Evolutionary conservation across 176 grass and related monocot species (phyloP).

Genomic region (Zea luxurians): DNA sequence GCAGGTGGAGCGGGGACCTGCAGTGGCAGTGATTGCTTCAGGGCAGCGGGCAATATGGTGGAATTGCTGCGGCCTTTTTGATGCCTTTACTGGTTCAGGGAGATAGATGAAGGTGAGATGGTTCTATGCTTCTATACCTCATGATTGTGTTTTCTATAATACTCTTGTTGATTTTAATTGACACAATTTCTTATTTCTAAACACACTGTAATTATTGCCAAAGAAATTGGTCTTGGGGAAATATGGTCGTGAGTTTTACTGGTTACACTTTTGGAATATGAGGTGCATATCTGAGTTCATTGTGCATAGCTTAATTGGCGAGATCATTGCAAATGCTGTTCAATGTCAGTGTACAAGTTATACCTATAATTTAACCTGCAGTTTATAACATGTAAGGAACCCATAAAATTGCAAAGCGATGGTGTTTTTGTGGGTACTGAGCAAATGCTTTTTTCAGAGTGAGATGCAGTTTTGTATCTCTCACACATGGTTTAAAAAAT

Average conservation of each 20-base stretch:
- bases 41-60: slow-evolving; percentile 63
- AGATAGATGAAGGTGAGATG: slow-evolving; percentile 61
- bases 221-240: background rate
- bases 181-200: background rate
- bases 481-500: background rate
- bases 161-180: background rate
- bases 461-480: background rate
- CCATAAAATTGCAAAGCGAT: background rate
- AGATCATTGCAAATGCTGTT: background rate
- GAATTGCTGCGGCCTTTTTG: slow-evolving; percentile 80
- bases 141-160: slow-evolving; percentile 12
- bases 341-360: background rate
- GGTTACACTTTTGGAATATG: slow-evolving; percentile 5
- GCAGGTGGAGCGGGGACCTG: slow-evolving; percentile 45
- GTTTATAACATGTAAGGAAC: background rate
- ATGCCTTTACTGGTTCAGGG: slow-evolving; percentile 56
- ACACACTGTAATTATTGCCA: background rate
- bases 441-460: background rate
- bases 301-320: slow-evolving; percentile 8
- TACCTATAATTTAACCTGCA: background rate
- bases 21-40: slow-evolving; percentile 31
- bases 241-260: background rate
- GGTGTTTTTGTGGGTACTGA: background rate
- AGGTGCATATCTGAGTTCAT: background rate
- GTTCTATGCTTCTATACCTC: background rate